Conservation (phyloP, 345 rosid species). For the Pugionium dolabratum region DNA sequence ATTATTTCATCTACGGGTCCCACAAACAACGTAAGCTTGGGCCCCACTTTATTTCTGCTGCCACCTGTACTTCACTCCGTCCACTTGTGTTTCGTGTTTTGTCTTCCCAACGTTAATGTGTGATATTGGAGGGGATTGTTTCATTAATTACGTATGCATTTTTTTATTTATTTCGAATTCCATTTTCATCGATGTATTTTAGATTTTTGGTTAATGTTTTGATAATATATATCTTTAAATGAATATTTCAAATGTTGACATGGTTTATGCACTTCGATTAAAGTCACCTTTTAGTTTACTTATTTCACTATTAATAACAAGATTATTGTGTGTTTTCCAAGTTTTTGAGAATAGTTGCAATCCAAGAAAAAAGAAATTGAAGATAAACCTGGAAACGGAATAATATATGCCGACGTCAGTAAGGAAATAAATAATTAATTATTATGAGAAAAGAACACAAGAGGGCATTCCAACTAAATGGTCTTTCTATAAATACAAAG, state of each 20-base stretch:
- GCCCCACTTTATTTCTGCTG: constrained; percentile 24
- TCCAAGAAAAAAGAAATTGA: neutral
- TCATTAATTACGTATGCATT: no score
- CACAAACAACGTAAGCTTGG: constrained; percentile 23
- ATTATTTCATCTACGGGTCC: constrained; percentile 28
- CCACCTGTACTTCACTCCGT: constrained; percentile 33
- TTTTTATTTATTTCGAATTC: neutral
- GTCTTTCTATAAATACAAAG: constrained; percentile 41
- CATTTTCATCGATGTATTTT: constrained; percentile 2
- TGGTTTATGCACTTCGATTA: neutral
- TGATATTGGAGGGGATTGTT: constrained; percentile 12
- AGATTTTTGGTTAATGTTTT: neutral
- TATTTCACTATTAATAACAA: neutral
- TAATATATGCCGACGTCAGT: constrained; percentile 30
- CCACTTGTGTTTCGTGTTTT: constrained; percentile 34
- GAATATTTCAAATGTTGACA: constrained; percentile 1
- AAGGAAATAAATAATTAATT: neutral
- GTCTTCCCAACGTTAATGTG: constrained; percentile 11
- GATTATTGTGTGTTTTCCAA: neutral
- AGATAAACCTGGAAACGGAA: constrained; percentile 25
- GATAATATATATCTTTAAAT: neutral
- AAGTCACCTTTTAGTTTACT: neutral
- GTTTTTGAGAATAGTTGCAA: neutral
- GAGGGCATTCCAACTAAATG: constrained; percentile 32
- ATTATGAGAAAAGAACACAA: constrained; percentile 7